Evolutionary conservation across 2,329 filamentous ascomycete genomes (phyloP), one percentile per base, ranked within the genome.

Genomic region (Xylaria sp.): DNA sequence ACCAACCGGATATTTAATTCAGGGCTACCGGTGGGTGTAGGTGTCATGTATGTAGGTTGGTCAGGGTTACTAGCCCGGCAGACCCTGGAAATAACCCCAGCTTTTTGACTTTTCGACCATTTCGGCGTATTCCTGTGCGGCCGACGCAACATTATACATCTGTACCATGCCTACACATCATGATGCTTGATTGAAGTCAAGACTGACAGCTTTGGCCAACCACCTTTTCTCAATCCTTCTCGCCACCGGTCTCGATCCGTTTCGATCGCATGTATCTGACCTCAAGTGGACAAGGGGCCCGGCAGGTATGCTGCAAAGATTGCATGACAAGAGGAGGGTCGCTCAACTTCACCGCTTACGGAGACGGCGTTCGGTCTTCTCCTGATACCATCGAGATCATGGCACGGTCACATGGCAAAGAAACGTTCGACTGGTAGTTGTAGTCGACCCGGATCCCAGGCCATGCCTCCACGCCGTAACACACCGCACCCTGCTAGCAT

Each of bases 221-320:
- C 15, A 31, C 2, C 18, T 6, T 9, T 15, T 15, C 7, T 31
- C 28, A 36, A 18, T 33, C 28, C 20, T 31, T 46, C 52, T 31
- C 0, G 9, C n/a, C 39, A n/a, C 10, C 18, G 15, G n/a, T 59
- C 25, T 62, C 20, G 64, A 62, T 62, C 43, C 20, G 31, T 62
- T 46, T 55, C 57, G 51, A 66, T 62, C 51, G 39, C 64, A 25
- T 62, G 64, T 57, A 62, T 62, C 20, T 31, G 41, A 33, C 28
- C 51, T 18, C 31, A 0, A 36, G 62, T 8, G 41, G n/a, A 49
- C 28, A 33, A 52, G 23, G 23, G 54, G 13, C 41, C 41, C 20
- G 15, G 60, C 20, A n/a, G 20, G 28, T 12, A 28, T 20, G 54
- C 28, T 62, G 33, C 28, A 41, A 5, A 36, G 36, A 20, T 51